Base-by-base conservation (phyloP, 257 asterid species). In the Agastache rugosa region DNA sequence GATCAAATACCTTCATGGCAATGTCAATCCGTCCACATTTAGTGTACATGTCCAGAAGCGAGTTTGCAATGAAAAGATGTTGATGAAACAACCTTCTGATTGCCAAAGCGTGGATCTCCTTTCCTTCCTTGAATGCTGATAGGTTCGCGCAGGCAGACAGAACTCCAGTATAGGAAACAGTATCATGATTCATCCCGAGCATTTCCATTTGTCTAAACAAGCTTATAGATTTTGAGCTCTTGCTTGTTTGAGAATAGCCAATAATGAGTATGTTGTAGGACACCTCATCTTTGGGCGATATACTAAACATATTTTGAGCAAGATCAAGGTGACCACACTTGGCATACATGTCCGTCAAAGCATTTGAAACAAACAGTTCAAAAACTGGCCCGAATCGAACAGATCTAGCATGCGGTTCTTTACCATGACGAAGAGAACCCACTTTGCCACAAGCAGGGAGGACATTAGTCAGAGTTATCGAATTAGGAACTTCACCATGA, bases 401-500 rank as follows among this genome's bases (percentile, higher is more conserved):
- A 14, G 42, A 59, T 7, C 42, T 59, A 29, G 65, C 65, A 16
- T 59, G 65, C 19, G 29, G 17, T 27, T 58, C 64, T 58, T 31
- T 58, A 29, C 64, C 64, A 58, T 29, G 64, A 23, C 19, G 64
- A 58, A 58, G 64, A 27, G 64, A 58, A 15, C 41, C 20, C 4
- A 58, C 41, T 58, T 31, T 25, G 9, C 64, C 41, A 27, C 64
- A 58, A 25, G 41, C 39, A 29, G 65, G 42, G 12, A 59, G 65
- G 11, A 59, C 65, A 29, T 29, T 59, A n/a, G 42, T 27, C 4
- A 59, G 42, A 14, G 65, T 59, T 12, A 59, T 29, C 7, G 65
- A 27, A 29, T 59, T 59, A 14, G 65, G 65, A 59, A 59, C 65
- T 59, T 59, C 65, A 27, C 65, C 42, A 59, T 15, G 65, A 27